Evolutionary conservation across 805 yeast genomes (phyloP).

Genomic region (Ogataea methanolica): DNA sequence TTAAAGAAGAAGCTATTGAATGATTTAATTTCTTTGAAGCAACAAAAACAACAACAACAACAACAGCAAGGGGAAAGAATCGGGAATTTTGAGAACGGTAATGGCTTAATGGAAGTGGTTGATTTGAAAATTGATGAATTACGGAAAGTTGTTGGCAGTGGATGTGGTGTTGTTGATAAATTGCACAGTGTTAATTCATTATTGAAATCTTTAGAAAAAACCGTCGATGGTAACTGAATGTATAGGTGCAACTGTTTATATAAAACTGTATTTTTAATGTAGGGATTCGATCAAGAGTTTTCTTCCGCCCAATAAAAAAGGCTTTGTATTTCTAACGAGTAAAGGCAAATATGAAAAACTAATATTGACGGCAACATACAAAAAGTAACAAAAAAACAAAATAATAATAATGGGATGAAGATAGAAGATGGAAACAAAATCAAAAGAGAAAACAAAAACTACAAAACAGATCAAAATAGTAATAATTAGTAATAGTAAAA

Average conservation of each 20-base stretch:
- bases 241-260: neutral
- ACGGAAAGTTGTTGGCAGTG: constrained; percentile 19
- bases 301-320: too few relatives aligned
- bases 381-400: too few relatives aligned
- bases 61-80: neutral
- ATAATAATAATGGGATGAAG: too few relatives aligned
- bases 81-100: constrained; percentile 1
- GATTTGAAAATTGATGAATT: constrained; percentile 16
- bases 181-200: constrained; percentile 25
- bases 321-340: too few relatives aligned
- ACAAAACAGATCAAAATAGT: too few relatives aligned
- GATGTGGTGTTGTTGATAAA: constrained; percentile 23
- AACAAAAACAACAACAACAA: neutral
- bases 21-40: constrained; percentile 10
- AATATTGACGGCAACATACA: too few relatives aligned
- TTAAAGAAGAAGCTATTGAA: constrained; percentile 11
- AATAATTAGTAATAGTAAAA: too few relatives aligned
- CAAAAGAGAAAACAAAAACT: too few relatives aligned
- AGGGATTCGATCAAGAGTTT: too few relatives aligned
- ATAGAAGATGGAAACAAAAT: too few relatives aligned
- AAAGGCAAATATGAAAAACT: too few relatives aligned
- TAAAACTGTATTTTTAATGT: too few relatives aligned
- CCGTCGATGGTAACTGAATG: neutral
- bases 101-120: constrained; percentile 6
- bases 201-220: constrained; percentile 11